Conservation (phyloP, 2,329 filamentous ascomycete genomes). For the Thermomyces lanuginosus region DNA sequence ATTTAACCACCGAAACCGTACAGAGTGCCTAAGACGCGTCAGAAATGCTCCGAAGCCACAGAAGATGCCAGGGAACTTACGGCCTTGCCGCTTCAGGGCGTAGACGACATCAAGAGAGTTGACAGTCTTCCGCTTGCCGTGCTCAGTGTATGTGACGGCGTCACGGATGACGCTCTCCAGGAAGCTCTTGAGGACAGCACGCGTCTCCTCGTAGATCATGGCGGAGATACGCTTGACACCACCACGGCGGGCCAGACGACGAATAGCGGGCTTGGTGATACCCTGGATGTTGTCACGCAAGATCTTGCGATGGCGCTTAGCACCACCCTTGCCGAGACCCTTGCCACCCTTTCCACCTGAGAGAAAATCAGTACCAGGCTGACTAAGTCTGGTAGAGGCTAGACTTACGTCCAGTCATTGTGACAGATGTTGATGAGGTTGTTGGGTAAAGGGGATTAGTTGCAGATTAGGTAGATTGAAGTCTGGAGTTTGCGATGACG, state of each 20-base stretch:
- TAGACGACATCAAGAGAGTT: conserved; percentile 47
- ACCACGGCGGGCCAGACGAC: conserved; percentile 96
- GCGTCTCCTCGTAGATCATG: conserved; percentile 77
- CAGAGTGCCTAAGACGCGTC: conserved; percentile 39
- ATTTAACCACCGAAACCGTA: conserved; percentile 81
- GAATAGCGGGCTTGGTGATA: conserved; percentile 97
- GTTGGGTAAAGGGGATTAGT: conserved; percentile 7
- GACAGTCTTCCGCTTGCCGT: conserved; percentile 53
- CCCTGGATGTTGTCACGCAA: conserved; percentile 99
- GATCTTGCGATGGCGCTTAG: conserved; percentile 99
- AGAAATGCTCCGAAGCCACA: conserved; percentile 3
- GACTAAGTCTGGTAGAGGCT: conserved; percentile 4
- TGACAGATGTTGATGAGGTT: conserved; percentile 20
- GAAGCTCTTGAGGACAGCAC: conserved; percentile 70
- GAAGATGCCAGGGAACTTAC: conserved; percentile 23
- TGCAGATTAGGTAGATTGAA: conserved; percentile 1
- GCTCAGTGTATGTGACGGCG: conserved; percentile 67
- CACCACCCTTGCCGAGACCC: conserved; percentile 94
- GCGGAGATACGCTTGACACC: conserved; percentile 99
- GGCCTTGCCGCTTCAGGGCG: conserved; percentile 48
- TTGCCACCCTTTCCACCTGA: conserved; percentile 89
- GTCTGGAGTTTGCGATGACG: too few species aligned
- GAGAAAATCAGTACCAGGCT: conserved; percentile 30
- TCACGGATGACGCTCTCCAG: conserved; percentile 68
- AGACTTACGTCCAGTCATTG: conserved; percentile 44